These are phyloP conservation scores for Sclerospora graminicola DNA, from an alignment of 352 stramenopile genomes.

Conservation along the genomic window DNA sequence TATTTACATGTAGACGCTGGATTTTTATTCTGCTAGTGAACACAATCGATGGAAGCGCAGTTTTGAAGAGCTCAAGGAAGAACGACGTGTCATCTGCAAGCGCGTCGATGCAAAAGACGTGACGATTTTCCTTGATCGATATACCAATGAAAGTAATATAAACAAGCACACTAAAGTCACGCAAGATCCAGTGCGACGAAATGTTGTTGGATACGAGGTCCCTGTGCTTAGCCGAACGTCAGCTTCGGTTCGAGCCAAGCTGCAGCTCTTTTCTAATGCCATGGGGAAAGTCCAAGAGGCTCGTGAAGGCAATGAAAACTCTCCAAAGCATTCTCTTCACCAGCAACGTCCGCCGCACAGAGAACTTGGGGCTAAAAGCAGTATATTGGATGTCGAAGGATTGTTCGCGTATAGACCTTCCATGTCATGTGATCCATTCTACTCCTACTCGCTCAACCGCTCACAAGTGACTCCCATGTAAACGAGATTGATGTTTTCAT, in stretches of 20 bases:
- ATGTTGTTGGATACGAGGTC: constrained; percentile 73
- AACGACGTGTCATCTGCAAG: constrained; percentile 46
- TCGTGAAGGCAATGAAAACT: constrained; percentile 6
- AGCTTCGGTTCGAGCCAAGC: constrained; percentile 41
- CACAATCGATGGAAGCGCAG: constrained; percentile 40
- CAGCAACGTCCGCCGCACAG: neutral
- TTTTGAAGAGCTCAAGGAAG: constrained; percentile 54
- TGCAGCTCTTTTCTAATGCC: constrained; percentile 34
- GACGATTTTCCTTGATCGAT: constrained; percentile 79
- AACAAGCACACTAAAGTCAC: constrained; percentile 12
- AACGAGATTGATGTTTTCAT: constrained; percentile 69
- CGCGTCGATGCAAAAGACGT: constrained; percentile 64
- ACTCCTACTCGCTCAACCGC: constrained; percentile 48
- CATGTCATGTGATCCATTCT: constrained; percentile 51
- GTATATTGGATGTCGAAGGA: constrained; percentile 25
- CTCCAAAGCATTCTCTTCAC: constrained; percentile 8
- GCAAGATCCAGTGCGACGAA: constrained; percentile 35
- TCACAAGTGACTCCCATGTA: constrained; percentile 28
- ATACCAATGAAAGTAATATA: constrained; percentile 41
- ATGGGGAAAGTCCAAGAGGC: constrained; percentile 6
- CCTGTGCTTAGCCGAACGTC: constrained; percentile 65
- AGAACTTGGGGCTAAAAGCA: constrained; percentile 4
- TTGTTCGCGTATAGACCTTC: constrained; percentile 36
- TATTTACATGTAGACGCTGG: constrained; percentile 32
- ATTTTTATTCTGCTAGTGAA: constrained; percentile 67